These are phyloP conservation scores for Penicillium sp. DNA, from an alignment of 2,329 filamentous ascomycete genomes.

Conservation along the genomic window DNA sequence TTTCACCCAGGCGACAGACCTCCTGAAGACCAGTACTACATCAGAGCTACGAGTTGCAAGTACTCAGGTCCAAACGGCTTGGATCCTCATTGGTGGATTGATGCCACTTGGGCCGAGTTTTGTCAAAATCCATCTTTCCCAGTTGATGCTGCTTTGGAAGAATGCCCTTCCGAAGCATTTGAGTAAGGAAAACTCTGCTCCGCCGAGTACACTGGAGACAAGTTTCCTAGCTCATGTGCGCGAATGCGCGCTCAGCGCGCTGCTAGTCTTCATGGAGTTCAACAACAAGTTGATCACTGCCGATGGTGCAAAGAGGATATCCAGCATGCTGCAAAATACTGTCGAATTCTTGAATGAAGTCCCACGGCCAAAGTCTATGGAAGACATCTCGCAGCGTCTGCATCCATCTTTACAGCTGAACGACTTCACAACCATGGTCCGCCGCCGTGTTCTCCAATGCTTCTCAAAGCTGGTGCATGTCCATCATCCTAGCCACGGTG, in stretches of 20 bases:
- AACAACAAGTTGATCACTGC: constrained; percentile 89
- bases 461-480: constrained; percentile 89
- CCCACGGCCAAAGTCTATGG: constrained; percentile 78
- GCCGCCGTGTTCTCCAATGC: constrained; percentile 88
- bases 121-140: constrained; percentile 96
- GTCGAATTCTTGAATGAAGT: constrained; percentile 84
- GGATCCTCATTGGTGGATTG: constrained; percentile 93
- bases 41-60: constrained; percentile 88
- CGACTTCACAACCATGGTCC: constrained; percentile 90
- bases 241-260: constrained; percentile 89
- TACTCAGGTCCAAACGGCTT: constrained; percentile 95
- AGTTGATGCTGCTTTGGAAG: constrained; percentile 92
- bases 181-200: constrained; percentile 85
- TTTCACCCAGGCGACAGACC: constrained; percentile 83
- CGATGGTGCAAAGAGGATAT: constrained; percentile 90
- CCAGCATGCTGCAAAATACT: constrained; percentile 93
- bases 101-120: constrained; percentile 98
- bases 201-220: constrained; percentile 81
- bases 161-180: constrained; percentile 93
- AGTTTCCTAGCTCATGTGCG: constrained; percentile 93
- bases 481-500: constrained; percentile 79
- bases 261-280: constrained; percentile 89
- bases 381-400: constrained; percentile 81
- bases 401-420: constrained; percentile 84
- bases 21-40: constrained; percentile 89